phyloP scores from a whole-genome alignment of 495 filamentous ascomycete genomes.

The Aspergillus taichungensis region DNA sequence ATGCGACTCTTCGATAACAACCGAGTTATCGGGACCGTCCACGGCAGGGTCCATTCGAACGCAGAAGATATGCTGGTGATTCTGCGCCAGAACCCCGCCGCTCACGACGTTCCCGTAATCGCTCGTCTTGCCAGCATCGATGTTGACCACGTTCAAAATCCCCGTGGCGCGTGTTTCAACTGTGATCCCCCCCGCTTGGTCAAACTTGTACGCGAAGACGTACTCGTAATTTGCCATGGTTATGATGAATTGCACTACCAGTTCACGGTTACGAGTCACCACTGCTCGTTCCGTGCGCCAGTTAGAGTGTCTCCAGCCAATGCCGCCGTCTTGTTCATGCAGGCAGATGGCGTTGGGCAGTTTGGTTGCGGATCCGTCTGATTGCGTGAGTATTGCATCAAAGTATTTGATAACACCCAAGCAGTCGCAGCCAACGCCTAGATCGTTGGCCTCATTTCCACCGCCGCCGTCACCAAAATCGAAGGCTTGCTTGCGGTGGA shows the following conservation, averaged over 20 bases:
- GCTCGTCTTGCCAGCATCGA: conserved; percentile 37
- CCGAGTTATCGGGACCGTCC: conserved; percentile 54
- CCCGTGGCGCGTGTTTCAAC: conserved; percentile 73
- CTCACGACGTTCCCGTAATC: conserved; percentile 70
- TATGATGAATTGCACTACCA: conserved; percentile 55
- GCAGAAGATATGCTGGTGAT: conserved; percentile 77
- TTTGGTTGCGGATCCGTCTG: conserved; percentile 31
- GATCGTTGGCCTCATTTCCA: conserved; percentile 48
- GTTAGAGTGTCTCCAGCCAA: conserved; percentile 53
- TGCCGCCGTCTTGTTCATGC: conserved; percentile 51
- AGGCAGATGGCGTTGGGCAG: conserved; percentile 45
- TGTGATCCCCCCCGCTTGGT: conserved; percentile 60
- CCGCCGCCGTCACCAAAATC: conserved; percentile 54
- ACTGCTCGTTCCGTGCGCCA: conserved; percentile 45
- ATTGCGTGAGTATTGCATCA: conserved; percentile 36
- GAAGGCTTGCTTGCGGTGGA: conserved; percentile 51
- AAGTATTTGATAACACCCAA: conserved; percentile 49
- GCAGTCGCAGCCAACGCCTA: conserved; percentile 50
- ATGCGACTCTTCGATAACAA: conserved; percentile 57
- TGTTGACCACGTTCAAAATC: conserved; percentile 63
- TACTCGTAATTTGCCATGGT: conserved; percentile 69
- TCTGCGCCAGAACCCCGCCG: conserved; percentile 60
- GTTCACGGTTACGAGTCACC: conserved; percentile 38
- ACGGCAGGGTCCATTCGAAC: conserved; percentile 68
- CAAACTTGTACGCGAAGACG: conserved; percentile 66